Evolutionary conservation across 2,329 filamentous ascomycete species (phyloP), one percentile per base, ranked within the genome.

Genomic region (Xylariaceae sp.): DNA sequence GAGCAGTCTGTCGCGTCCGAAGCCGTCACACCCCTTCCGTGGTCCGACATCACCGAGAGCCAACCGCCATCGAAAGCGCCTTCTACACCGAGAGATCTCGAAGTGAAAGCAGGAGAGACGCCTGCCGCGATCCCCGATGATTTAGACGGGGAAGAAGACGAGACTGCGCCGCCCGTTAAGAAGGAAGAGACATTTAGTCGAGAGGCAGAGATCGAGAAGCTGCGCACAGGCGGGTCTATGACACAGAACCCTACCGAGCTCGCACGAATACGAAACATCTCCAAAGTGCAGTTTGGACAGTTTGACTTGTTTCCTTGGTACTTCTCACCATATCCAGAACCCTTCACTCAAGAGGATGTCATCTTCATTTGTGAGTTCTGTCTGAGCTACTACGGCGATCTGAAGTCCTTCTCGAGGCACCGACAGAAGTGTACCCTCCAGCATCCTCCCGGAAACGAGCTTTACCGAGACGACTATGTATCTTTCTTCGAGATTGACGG

Each of bases 281-380:
- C 87, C 41, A 90, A 86, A 52, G 84, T 98, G 3, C 91, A 97
- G 62, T 97, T 98, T 73, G 94, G 93, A 34, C 82, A 84, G 54
- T 85, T 83, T 61, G 89, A 96, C 56, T 79, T 98, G 33, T 94
- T 95, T 62, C 93, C 93, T 0, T 98, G 93, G 93, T 98, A 98
- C 65, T 98, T 98, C 69, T 95, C 89, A 4, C 93, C 93, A 0
- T 98, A 98, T 57, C 93, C 93, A 0, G 86, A 94, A 59, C 74
- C 83, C 2, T 97, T 95, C 62, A 84, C 85, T 17, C 86, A 93
- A 53, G 86, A 85, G 53, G 93, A 98, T 53, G 76, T 93, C 50
- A 87, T 97, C 51, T 96, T 87, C 68, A 91, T 98, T 55, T 96
- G 94, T 76, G 94, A 98, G 64, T 96, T 96, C 66, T 98, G 93